Percentiles rank a stretch among this genome's conserved stretches.
phyloP scores from a whole-genome alignment of 192 early-diverging fungal genomes.

The Backusella liffmaniae region DNA sequence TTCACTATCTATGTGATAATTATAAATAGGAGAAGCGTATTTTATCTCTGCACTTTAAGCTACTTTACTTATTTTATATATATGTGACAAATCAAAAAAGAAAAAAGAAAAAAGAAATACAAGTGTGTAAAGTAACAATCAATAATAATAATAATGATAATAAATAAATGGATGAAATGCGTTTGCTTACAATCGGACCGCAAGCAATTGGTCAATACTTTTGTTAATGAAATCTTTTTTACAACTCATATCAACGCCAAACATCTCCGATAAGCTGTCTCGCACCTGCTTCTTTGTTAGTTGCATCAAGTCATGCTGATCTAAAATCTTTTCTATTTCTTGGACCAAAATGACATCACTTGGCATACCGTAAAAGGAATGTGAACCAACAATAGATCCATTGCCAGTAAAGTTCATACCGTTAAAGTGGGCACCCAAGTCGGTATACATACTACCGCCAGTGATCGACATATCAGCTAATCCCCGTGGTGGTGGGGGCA shows the following conservation, averaged over 20 bases:
- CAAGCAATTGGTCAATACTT: conserved; percentile 55
- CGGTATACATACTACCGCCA: conserved; percentile 10
- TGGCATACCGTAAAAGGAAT: conserved; percentile 40
- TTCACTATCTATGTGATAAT: no score
- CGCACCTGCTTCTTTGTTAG: conserved; percentile 85
- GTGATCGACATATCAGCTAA: background rate
- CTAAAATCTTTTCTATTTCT: conserved; percentile 72
- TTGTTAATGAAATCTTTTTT: conserved; percentile 74
- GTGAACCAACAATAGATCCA: background rate
- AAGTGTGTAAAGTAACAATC: background rate
- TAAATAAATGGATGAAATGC: background rate
- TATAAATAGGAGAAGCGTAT: no score
- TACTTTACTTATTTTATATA: background rate
- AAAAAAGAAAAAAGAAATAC: background rate
- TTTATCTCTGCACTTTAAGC: no score
- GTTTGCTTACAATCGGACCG: conserved; percentile 19
- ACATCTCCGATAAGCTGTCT: conserved; percentile 60
- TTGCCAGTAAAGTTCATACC: background rate
- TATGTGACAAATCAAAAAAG: background rate
- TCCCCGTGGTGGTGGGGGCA: background rate
- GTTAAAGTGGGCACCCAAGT: background rate
- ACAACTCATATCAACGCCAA: conserved; percentile 63
- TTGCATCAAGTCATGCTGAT: conserved; percentile 63
- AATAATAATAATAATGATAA: background rate
- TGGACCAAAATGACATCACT: conserved; percentile 72